Base-by-base conservation (phyloP, 2,329 filamentous ascomycete genomes). In the Colletotrichum shisoi region DNA sequence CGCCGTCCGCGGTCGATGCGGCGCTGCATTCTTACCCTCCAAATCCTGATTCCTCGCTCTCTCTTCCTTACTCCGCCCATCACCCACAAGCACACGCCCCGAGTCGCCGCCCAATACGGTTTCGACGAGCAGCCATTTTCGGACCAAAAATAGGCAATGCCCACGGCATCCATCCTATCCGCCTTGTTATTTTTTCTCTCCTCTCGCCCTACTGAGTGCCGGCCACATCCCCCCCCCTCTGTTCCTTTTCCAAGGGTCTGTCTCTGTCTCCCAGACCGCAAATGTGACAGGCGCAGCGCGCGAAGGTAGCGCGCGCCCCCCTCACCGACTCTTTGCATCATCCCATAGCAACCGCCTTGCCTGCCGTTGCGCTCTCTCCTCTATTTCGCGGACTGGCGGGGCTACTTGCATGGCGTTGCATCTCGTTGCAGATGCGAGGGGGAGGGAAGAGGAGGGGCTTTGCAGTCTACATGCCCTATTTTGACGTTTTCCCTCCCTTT, bases 301-400 rank as follows among this genome's bases (percentile, higher is more conserved):
- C 31, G 31, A 31, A 31, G 31, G 31, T 7, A 31, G 24, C 24
- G 24, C 39, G 57, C 17, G 62, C 51, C 54, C 49, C 49, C 53
- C 63, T 68, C 66, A 68, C 66, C 66, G 66, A 67, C 66, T 68
- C 62, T 68, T 68, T 56, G 48, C 53, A 42, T 49, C 65, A 42
- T 49, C 65, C 51, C 65, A 56, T 68, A 44, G 65, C 65, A 68
- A 65, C 65, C 65, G 54, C 65, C 56, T 56, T 68, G 42, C 49
- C 61, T 53, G n/a, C 31, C 51, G 53, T 44, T 15, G 21, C 37
- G 21, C 21, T 37, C 19, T 24, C 34, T 62, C 37, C 11, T 51
- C 56, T 53, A 48, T 37, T 39, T 51, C 44, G 46, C 62, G 57
- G 66, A 62, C 62, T 48, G 62, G 66, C 63, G 62, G 66, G 66